Percentiles rank a stretch among this genome's conserved stretches.
These are phyloP conservation scores for Diutina rugosa DNA, from an alignment of 1,139 yeast species.

Conservation along the genomic window DNA sequence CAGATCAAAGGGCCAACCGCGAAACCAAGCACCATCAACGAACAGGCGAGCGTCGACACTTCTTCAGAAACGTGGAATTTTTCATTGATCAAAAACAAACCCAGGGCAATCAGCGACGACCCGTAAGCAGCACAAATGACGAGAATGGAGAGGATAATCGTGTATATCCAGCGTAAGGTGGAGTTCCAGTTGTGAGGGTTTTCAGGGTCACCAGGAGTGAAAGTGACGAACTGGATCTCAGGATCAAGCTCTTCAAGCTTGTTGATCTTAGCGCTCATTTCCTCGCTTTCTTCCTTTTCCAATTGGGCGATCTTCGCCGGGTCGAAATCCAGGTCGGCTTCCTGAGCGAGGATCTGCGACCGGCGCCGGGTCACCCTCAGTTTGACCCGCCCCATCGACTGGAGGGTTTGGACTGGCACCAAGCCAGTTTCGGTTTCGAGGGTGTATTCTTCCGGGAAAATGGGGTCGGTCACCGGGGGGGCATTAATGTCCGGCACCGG, in stretches of 20 bases:
- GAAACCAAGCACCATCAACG: constrained; percentile 83
- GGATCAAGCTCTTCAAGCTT: constrained; percentile 30
- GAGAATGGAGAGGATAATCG: constrained; percentile 48
- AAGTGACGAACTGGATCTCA: constrained; percentile 73
- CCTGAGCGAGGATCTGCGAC: background rate
- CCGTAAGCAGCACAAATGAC: constrained; percentile 88
- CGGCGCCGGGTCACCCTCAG: constrained; percentile 10
- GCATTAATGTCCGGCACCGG: constrained; percentile 46
- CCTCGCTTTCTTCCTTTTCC: background rate
- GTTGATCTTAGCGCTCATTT: constrained; percentile 3
- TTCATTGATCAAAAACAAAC: constrained; percentile 50
- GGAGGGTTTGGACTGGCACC: constrained; percentile 66
- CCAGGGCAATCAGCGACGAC: constrained; percentile 82
- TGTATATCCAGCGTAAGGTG: constrained; percentile 49
- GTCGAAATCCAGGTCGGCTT: constrained; percentile 5
- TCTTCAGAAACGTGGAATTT: constrained; percentile 59
- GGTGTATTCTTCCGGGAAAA: constrained; percentile 86
- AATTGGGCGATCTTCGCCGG: background rate
- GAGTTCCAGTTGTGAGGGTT: constrained; percentile 80
- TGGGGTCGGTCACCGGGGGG: constrained; percentile 51
- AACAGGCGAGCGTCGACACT: constrained; percentile 68
- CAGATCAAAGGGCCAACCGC: constrained; percentile 79
- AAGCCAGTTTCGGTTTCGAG: constrained; percentile 79
- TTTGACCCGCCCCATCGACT: constrained; percentile 47
- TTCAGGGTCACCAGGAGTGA: constrained; percentile 61